phyloP scores from a whole-genome alignment of 306 rosid species.

The Acacia acuminata region DNA sequence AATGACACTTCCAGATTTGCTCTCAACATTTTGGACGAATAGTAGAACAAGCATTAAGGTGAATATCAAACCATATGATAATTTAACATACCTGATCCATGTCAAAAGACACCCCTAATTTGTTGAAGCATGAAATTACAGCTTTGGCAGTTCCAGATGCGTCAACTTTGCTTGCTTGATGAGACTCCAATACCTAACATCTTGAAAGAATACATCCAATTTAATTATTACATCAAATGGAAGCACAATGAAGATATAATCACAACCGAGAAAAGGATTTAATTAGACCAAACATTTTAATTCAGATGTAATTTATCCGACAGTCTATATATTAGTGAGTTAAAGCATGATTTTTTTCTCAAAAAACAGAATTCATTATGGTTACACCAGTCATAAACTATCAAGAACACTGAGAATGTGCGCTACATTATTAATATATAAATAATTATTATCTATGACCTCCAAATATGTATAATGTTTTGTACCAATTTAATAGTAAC shows the following conservation, averaged over 20 bases:
- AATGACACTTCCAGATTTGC: background rate
- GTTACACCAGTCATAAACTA: background rate
- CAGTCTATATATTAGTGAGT: background rate
- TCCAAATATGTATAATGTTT: background rate
- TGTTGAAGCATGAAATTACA: slow-evolving; percentile 85
- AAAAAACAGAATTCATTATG: background rate
- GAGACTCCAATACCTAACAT: slow-evolving; percentile 89
- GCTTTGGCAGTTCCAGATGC: slow-evolving; percentile 96
- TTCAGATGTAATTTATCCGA: background rate
- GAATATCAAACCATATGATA: background rate
- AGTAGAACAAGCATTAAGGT: background rate
- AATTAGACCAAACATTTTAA: background rate
- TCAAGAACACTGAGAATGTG: background rate
- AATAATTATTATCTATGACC: slow-evolving; percentile 1
- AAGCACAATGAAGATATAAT: slow-evolving; percentile 29
- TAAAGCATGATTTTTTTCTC: slow-evolving; percentile 10
- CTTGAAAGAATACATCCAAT: slow-evolving; percentile 39
- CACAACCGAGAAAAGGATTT: slow-evolving; percentile 6
- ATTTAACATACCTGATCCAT: slow-evolving; percentile 66
- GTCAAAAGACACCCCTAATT: slow-evolving; percentile 73
- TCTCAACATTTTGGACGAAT: background rate
- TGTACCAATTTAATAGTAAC: background rate
- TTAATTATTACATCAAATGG: slow-evolving; percentile 23
- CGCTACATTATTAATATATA: background rate
- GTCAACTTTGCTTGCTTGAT: slow-evolving; percentile 76